These are phyloP conservation scores for Fusarium sp. DNA, from an alignment of 2,329 filamentous ascomycete species.

Conservation along the genomic window DNA sequence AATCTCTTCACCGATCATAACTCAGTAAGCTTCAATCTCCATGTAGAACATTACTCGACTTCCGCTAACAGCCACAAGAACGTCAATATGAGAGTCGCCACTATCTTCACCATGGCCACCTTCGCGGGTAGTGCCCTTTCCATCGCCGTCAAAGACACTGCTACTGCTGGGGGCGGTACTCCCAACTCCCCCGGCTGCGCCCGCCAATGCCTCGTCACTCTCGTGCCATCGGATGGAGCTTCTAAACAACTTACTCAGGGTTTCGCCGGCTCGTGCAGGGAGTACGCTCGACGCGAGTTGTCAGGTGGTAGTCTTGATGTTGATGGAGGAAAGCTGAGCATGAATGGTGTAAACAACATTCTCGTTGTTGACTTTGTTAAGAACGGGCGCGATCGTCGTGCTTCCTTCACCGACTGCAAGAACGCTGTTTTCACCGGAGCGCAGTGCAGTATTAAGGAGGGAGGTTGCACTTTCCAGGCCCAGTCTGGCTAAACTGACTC, in stretches of 20 bases:
- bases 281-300: background rate
- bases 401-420: slow-evolving; percentile 1
- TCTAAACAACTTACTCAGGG: background rate
- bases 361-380: slow-evolving; percentile 5
- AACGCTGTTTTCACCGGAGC: background rate
- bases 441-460: background rate
- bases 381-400: background rate
- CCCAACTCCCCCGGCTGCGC: background rate
- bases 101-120: background rate
- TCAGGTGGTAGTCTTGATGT: background rate
- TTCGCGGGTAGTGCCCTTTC: accelerated
- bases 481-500: too few species aligned
- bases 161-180: background rate
- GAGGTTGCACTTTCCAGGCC: background rate
- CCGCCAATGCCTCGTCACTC: background rate
- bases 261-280: background rate
- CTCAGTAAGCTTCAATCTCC: accelerated
- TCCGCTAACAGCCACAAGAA: background rate
- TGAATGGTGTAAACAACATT: background rate
- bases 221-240: background rate
- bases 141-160: background rate
- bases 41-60: accelerated
- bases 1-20: too few species aligned
- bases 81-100: background rate
- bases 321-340: background rate